Evolutionary conservation across 2,329 filamentous ascomycete genomes (phyloP).

Genomic region (Claviceps fusiformis): DNA sequence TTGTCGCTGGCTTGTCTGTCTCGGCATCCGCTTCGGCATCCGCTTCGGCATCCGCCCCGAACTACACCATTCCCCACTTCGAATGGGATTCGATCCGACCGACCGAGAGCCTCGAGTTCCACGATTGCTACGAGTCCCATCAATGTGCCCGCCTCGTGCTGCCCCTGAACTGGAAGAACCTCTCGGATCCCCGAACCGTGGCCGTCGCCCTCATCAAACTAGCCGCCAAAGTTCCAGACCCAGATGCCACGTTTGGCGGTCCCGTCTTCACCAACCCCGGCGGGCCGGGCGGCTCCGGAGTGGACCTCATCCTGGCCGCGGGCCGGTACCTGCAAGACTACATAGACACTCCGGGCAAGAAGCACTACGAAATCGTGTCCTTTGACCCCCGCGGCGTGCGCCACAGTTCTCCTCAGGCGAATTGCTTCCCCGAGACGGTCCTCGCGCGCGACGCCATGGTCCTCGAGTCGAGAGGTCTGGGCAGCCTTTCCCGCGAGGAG

Average conservation of each 20-base stretch:
- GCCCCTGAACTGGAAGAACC: slow-evolving; percentile 28
- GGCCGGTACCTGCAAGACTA: slow-evolving; percentile 18
- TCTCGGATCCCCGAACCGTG: slow-evolving; percentile 15
- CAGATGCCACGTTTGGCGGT: slow-evolving; percentile 26
- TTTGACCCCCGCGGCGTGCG: slow-evolving; percentile 32
- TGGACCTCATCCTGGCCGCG: slow-evolving; percentile 13
- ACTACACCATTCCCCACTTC: slow-evolving; percentile 12
- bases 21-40: not conserved
- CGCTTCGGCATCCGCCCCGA: not conserved
- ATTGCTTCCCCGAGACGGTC: slow-evolving; percentile 23
- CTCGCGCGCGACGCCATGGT: slow-evolving; percentile 17
- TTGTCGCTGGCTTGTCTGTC: not conserved
- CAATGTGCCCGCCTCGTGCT: slow-evolving; percentile 29
- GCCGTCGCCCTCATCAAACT: slow-evolving; percentile 28
- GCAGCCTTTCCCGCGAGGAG: slow-evolving; percentile 11
- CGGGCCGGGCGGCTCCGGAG: slow-evolving; percentile 29
- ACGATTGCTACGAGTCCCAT: slow-evolving; percentile 24
- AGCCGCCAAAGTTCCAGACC: slow-evolving; percentile 23
- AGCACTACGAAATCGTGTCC: slow-evolving; percentile 27
- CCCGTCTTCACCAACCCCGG: slow-evolving; percentile 31
- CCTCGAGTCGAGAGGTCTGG: slow-evolving; percentile 19
- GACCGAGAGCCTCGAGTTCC: slow-evolving; percentile 22
- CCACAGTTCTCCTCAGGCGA: slow-evolving; percentile 21
- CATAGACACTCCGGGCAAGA: slow-evolving; percentile 14
- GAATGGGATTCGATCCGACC: slow-evolving; percentile 24